Evolutionary conservation across 768 basidiomycete species (phyloP).

Genomic region (Mycena leptocephala): DNA sequence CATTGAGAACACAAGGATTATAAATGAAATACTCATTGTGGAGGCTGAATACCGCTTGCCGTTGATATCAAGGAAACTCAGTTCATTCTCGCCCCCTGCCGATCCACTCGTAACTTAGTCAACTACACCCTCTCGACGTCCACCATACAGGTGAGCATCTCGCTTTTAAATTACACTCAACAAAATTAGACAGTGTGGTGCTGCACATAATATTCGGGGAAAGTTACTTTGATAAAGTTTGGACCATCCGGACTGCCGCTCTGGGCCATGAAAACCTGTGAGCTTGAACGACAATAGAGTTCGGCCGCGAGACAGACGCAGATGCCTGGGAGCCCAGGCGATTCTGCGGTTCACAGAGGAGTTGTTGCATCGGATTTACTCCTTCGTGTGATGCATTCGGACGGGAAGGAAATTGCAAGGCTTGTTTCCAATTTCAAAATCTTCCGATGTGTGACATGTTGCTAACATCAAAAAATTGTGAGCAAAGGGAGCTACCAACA

Average conservation of each 20-base stretch:
- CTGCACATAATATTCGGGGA: conserved; percentile 9
- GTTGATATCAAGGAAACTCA: too few species aligned
- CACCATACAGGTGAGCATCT: too few species aligned
- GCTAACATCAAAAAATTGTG: conserved; percentile 59
- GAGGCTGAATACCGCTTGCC: too few species aligned
- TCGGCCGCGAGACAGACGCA: conserved; percentile 80
- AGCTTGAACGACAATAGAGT: conserved; percentile 83
- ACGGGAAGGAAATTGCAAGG: conserved; percentile 87
- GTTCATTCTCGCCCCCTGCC: too few species aligned
- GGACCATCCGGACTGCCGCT: conserved; percentile 82
- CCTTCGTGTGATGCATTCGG: conserved; percentile 92
- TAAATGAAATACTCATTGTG: too few species aligned
- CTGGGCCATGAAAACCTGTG: conserved; percentile 76
- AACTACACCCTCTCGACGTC: too few species aligned
- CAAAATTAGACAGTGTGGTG: conserved; percentile 11
- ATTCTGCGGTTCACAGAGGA: conserved; percentile 97
- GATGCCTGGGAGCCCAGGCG: conserved; percentile 86
- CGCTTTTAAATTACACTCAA: too few species aligned
- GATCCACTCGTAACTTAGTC: too few species aligned
- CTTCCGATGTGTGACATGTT: conserved; percentile 96
- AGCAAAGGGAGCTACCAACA: conserved; percentile 25
- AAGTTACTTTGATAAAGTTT: conserved; percentile 86
- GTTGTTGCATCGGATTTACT: conserved; percentile 87
- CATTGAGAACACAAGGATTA: too few species aligned
- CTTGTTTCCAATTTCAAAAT: conserved; percentile 96